Conservation (phyloP, 495 filamentous ascomycete genomes). For the Friedmanniomyces simplex region DNA sequence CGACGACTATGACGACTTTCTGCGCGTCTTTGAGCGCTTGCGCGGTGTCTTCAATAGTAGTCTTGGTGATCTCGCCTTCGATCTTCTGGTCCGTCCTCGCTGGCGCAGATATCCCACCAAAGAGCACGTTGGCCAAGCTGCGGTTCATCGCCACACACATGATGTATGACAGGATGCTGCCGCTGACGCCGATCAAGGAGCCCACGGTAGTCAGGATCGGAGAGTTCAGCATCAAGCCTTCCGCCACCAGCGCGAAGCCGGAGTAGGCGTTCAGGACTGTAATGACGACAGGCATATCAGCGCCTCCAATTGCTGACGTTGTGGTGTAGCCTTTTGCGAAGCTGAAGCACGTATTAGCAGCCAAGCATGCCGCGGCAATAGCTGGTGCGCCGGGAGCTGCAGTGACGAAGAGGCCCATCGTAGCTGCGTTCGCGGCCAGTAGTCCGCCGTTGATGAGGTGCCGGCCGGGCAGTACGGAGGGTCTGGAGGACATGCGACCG, state of each 20-base stretch:
- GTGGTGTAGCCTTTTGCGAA: slow-evolving; percentile 77
- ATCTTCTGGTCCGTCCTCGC: slow-evolving; percentile 55
- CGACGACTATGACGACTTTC: slow-evolving; percentile 71
- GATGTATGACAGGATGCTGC: slow-evolving; percentile 73
- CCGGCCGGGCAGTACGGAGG: slow-evolving; percentile 54
- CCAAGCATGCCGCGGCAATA: slow-evolving; percentile 62
- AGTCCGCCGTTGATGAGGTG: slow-evolving; percentile 62
- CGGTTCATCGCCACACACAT: slow-evolving; percentile 80
- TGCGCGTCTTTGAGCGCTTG: slow-evolving; percentile 59
- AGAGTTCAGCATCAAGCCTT: slow-evolving; percentile 81
- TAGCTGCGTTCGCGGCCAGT: slow-evolving; percentile 59
- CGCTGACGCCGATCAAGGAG: slow-evolving; percentile 68
- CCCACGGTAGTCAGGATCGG: slow-evolving; percentile 68
- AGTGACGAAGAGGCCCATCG: slow-evolving; percentile 67
- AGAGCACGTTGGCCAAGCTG: slow-evolving; percentile 68
- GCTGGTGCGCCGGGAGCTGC: slow-evolving; percentile 62
- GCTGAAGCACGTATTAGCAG: slow-evolving; percentile 60
- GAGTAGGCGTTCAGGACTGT: slow-evolving; percentile 79
- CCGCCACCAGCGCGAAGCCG: slow-evolving; percentile 71
- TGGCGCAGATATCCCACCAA: slow-evolving; percentile 60
- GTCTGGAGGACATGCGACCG: slow-evolving; percentile 63
- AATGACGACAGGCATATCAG: slow-evolving; percentile 56
- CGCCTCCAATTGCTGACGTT: slow-evolving; percentile 73
- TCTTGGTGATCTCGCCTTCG: slow-evolving; percentile 60
- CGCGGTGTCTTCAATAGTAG: slow-evolving; percentile 63